Evolutionary conservation across 2,329 filamentous ascomycete species (phyloP), one percentile per base, ranked within the genome.

Genomic region (Cladosporium sp.): DNA sequence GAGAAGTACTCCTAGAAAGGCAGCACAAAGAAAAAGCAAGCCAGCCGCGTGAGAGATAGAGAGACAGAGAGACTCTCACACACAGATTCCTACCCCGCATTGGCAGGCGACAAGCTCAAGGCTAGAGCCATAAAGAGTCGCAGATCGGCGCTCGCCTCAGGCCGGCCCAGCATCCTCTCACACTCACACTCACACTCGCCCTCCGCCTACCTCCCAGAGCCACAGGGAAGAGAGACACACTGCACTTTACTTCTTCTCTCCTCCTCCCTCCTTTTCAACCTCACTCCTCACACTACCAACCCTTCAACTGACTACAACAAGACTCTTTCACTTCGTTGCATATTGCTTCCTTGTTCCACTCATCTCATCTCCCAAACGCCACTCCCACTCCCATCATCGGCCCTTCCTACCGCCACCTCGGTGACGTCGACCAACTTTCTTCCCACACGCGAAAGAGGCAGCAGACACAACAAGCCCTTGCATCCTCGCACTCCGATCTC

Each of bases 341-440:
- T 27, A 27, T 27, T 27, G 4, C 22, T 27, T 27, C 4, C 22
- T 27, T 9, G 22, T 27, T 9, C 22, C 4, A 4, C 5, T 4
- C 22, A 27, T 27, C 22, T 27, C 9, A 4, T 9, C 22, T 5
- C 22, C 22, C 22, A 27, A 4, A 4, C 22, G 9, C 22, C 22
- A 27, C 22, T 5, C 22, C 4, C 22, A 4, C 22, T 27, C 22
- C 22, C 13, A 18, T 17, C 13, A 7, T 17, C 32, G 15, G 13
- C 32, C n/a, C n/a, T n/a, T n/a, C n/a, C 7, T 36, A n/a, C 32
- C 18, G 27, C 32, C 42, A 37, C 34, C 43, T 32, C 29, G 45
- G 45, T 48, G 45, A 48, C 45, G 45, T 48, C 20, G 29, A 48
- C 45, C 27, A 48, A 47, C 38, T 27, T 27, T 27, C 32, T 15